phyloP scores from a whole-genome alignment of 106 monocot species.

The Apostasia shenzhenica region DNA sequence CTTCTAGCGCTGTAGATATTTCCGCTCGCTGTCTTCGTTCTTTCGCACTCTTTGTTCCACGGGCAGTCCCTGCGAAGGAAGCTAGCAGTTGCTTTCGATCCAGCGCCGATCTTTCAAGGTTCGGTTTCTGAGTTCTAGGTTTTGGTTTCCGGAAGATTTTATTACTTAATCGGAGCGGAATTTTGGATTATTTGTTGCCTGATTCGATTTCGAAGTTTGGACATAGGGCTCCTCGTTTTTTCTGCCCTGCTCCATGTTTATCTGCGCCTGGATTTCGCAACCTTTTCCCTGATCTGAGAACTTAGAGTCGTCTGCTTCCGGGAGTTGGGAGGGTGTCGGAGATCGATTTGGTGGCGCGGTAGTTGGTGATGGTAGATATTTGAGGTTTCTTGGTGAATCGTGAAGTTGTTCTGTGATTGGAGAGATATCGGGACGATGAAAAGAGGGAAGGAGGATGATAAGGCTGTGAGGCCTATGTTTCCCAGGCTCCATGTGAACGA shows the following conservation, averaged over 20 bases:
- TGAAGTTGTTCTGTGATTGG: background rate
- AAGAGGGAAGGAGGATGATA: conserved; percentile 36
- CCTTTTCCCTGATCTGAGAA: too few species aligned
- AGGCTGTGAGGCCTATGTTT: conserved; percentile 59
- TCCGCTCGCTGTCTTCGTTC: background rate
- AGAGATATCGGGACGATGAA: conserved; percentile 15
- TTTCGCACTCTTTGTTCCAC: too few species aligned
- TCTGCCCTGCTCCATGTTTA: background rate
- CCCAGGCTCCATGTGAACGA: conserved; percentile 94
- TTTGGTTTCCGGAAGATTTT: background rate
- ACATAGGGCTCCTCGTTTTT: background rate
- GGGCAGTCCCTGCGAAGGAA: background rate
- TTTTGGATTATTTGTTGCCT: background rate
- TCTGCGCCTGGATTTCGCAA: background rate
- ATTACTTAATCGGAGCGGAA: too few species aligned
- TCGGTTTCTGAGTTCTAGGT: background rate
- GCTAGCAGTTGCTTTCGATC: background rate
- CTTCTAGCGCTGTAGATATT: background rate
- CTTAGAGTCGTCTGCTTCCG: background rate
- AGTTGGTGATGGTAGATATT: background rate
- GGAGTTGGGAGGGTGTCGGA: background rate
- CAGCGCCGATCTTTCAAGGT: background rate
- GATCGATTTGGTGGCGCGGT: background rate
- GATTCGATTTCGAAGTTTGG: background rate
- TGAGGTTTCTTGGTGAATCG: background rate